Conservation (phyloP, 1,284 basidiomycete species). For the Ustilago vetiveriae region DNA sequence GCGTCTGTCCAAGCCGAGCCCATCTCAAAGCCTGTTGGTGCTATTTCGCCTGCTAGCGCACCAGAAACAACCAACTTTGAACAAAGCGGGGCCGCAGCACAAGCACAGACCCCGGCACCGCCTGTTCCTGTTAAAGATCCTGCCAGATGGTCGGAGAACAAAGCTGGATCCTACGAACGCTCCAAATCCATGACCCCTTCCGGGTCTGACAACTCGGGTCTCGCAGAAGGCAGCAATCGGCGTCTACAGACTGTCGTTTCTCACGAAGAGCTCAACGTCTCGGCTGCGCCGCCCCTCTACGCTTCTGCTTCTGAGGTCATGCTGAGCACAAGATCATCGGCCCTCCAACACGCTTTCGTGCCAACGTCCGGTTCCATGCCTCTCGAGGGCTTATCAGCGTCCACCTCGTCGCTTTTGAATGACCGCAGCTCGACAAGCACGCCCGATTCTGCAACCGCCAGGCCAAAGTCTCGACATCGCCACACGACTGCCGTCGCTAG, state of each 20-base stretch:
- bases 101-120: conserved; percentile 9
- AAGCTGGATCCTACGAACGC: conserved; percentile 6
- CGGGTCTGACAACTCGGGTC: conserved; percentile 19
- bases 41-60: neutral
- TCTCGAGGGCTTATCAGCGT: neutral
- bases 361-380: conserved; percentile 6
- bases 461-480: conserved; percentile 39
- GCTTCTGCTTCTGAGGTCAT: conserved; percentile 17
- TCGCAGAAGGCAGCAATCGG: conserved; percentile 18
- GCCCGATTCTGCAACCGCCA: conserved; percentile 14
- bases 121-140: conserved; percentile 40
- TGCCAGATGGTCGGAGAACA: conserved; percentile 26
- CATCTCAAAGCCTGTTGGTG: neutral
- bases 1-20: conserved; percentile 1
- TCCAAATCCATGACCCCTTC: conserved; percentile 11
- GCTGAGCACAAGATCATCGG: neutral
- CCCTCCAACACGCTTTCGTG: neutral
- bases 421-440: conserved; percentile 25
- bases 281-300: conserved; percentile 1
- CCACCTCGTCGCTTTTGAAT: conserved; percentile 9
- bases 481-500: conserved; percentile 36
- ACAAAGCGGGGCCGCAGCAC: neutral
- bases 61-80: neutral
- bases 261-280: conserved; percentile 35
- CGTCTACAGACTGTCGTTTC: conserved; percentile 44